Evolutionary conservation across 2,329 filamentous ascomycete species (phyloP), one percentile per base, ranked within the genome.

Genomic region (Arthroderma sp.): DNA sequence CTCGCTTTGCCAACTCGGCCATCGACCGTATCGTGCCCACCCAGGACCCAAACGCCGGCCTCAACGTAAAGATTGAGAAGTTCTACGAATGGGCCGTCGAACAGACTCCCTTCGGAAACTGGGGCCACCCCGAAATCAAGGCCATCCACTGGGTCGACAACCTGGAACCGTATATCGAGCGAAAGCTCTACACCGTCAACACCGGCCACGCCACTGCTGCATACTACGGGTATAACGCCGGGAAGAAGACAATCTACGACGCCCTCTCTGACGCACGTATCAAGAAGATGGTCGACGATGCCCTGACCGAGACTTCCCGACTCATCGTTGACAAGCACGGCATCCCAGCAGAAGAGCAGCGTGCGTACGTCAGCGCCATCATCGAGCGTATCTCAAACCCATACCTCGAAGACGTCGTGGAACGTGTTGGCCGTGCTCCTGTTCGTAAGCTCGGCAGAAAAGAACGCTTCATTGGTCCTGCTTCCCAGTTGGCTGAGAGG

Each of bases 61-160:
- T 98, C 47, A 85, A 96, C 68, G 93, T 98, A 64, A 91, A 86
- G 67, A 90, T 98, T 52, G 93, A 98, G 80, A 93, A 93, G 76
- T 98, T 97, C 80, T 96, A 88, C 77, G 93, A 98, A 78, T 98
- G 93, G 93, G 91, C 93, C 39, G 91, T 98, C 55, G 93, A 98
- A 70, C 77, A 83, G 70, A 86, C 83, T 47, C 91, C 91, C 1
- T 96, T 97, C 73, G 79, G 84, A 62, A 81, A 85, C 62, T 76
- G 80, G 61, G 78, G 79, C 56, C 80, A 82, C 64, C 91, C 90
- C 4, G 74, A 81, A 17, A 91, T 98, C 67, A 74, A 93, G 63
- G 91, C 91, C 60, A 85, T 97, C 70, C 87, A 95, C 76, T 96
- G 88, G 83, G 93, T 97, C 59, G 84, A 89, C 63, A 81, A 97